Evolutionary conservation across 176 grass and related monocot species (phyloP).

Genomic region (Aegilops speltoides): DNA sequence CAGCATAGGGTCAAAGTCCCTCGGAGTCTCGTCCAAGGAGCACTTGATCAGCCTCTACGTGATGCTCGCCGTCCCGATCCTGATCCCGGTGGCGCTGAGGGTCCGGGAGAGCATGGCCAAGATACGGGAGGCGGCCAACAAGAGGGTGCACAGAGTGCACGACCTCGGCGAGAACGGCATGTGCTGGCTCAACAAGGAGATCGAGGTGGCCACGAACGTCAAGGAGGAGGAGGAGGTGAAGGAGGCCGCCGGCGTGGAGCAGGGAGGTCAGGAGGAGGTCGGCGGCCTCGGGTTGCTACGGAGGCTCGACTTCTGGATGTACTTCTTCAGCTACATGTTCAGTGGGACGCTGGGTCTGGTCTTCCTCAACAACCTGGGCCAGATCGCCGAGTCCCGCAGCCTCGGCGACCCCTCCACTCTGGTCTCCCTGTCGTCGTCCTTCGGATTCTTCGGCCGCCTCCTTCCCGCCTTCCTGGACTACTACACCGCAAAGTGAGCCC

Average conservation of each 20-base stretch:
- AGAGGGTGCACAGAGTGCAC: constrained; percentile 67
- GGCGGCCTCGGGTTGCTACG: constrained; percentile 67
- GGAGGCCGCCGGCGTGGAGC: background rate
- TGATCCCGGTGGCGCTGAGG: constrained; percentile 53
- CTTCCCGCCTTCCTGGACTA: constrained; percentile 90
- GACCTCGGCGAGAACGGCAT: constrained; percentile 22
- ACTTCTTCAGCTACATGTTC: constrained; percentile 97
- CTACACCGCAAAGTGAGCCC: constrained; percentile 73
- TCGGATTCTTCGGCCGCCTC: constrained; percentile 97
- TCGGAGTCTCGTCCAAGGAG: constrained; percentile 43
- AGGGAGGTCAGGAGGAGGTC: constrained; percentile 39
- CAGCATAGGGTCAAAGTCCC: constrained; percentile 55
- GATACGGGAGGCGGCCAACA: constrained; percentile 37
- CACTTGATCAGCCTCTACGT: constrained; percentile 70
- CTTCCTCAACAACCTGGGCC: constrained; percentile 93
- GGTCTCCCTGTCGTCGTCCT: constrained; percentile 86
- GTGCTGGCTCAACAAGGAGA: background rate
- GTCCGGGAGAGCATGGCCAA: constrained; percentile 45
- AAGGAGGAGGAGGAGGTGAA: background rate
- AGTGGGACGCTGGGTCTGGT: constrained; percentile 83
- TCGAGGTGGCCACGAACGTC: background rate
- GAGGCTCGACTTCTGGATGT: constrained; percentile 84
- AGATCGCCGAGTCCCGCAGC: constrained; percentile 85
- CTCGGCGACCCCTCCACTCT: constrained; percentile 60
- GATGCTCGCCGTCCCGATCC: constrained; percentile 55